Evolutionary conservation across 768 basidiomycete genomes (phyloP).

Genomic region (Dioszegia aurantiaca): DNA sequence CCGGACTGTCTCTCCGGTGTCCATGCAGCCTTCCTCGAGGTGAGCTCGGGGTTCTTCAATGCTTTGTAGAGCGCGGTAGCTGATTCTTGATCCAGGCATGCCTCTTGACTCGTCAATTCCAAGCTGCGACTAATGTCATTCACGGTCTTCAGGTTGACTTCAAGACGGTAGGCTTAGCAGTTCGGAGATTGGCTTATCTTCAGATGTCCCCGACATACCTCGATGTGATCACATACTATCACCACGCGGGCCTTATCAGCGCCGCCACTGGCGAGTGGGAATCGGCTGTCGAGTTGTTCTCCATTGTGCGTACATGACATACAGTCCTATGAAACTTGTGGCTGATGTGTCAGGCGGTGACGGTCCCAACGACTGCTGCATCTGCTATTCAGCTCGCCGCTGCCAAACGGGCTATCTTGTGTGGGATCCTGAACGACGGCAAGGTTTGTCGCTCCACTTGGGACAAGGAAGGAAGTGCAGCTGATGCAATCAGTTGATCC

Average conservation of each 20-base stretch:
- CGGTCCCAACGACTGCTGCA: conserved; percentile 30
- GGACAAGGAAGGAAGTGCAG: background rate
- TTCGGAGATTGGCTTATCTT: background rate
- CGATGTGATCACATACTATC: conserved; percentile 42
- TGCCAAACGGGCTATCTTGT: conserved; percentile 45
- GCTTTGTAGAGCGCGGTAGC: background rate
- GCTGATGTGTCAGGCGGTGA: conserved; percentile 31
- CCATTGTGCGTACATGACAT: conserved; percentile 21
- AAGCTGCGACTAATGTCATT: conserved; percentile 12
- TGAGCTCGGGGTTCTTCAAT: conserved; percentile 17
- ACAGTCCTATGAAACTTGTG: background rate
- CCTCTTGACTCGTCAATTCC: conserved; percentile 18
- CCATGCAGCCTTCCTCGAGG: conserved; percentile 38
- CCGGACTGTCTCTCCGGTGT: conserved; percentile 23
- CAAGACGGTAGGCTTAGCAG: conserved; percentile 16
- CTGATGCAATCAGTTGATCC: conserved; percentile 13
- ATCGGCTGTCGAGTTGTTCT: conserved; percentile 29
- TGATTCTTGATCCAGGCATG: conserved; percentile 18
- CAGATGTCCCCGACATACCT: conserved; percentile 31
- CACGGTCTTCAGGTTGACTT: conserved; percentile 27
- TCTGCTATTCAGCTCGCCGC: conserved; percentile 41
- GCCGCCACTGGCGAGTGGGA: conserved; percentile 26
- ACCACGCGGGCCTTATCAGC: conserved; percentile 41
- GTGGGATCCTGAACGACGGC: conserved; percentile 33
- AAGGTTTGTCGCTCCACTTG: conserved; percentile 26